Evolutionary conservation across 2,329 filamentous ascomycete species (phyloP), one percentile per base, ranked within the genome.

Genomic region (Curvularia lunata): DNA sequence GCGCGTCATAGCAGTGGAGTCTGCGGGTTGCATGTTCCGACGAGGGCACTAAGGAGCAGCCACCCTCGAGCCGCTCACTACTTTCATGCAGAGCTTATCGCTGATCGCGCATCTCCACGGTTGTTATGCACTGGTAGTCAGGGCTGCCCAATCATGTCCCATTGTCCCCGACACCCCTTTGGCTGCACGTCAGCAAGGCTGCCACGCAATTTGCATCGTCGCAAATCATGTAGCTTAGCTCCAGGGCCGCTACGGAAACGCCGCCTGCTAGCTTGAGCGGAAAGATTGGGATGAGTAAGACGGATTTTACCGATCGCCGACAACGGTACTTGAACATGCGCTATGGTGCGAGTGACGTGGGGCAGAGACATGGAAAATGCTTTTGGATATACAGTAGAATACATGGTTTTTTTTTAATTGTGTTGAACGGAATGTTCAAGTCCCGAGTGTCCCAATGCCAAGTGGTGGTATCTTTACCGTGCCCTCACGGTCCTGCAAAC

Each of bases 401-500:
- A 46, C 27, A 32, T 32, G 12, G 28, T 28, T 12, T 19, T 18
- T 28, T 37, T 37, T 16, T 45, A 30, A 54, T 46, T 49, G 32
- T 43, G 38, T n/a, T 32, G 41, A 34, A 48, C 41, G 19, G 37
- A 48, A 34, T 19, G 30, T 16, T 52, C 10, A 19, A 41, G 40
- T 46, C 40, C 34, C 34, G 28, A 43, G 13, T 54, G 28, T 32
- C 25, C 38, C 48, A 61, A 59, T 52, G 58, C 59, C 54, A 43
- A 32, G 21, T 58, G 32, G 32, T 66, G 64, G 59, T 63, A 66
- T 66, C 60, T 49, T 42, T 52, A 53, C 54, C 58, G 52, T 59
- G 34, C 51, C 51, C 28, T 21, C 19, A 57, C 40, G 54, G 46
- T 48, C 49, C 52, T 23, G 46, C 30, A 9, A 56, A 60, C 50